Evolutionary conservation across 345 rosid species (phyloP).

Genomic region (Camelina neglecta): DNA sequence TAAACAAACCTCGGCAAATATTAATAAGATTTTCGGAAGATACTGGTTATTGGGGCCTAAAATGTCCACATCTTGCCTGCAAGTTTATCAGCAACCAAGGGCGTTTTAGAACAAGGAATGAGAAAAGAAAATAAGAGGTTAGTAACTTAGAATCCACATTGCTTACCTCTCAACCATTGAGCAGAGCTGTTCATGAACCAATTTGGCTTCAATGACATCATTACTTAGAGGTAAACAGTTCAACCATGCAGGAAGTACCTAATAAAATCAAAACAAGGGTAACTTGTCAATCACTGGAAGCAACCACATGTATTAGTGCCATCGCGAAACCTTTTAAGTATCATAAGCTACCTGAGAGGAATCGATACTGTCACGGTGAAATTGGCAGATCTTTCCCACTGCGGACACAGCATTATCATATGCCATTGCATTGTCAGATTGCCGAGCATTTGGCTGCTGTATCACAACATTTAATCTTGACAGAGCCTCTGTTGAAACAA

Average conservation of each 20-base stretch:
- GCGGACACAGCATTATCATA: conserved; percentile 99
- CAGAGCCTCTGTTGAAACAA: conserved; percentile 77
- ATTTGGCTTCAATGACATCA: conserved; percentile 96
- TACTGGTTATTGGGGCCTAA: conserved; percentile 88
- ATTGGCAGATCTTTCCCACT: conserved; percentile 93
- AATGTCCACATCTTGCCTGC: conserved; percentile 87
- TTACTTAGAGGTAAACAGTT: conserved; percentile 94
- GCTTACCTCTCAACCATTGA: conserved; percentile 91
- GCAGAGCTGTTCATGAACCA: conserved; percentile 96
- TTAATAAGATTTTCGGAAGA: conserved; percentile 85
- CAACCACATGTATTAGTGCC: neutral
- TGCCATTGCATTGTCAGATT: conserved; percentile 90
- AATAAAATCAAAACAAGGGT: neutral
- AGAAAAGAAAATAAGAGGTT: neutral
- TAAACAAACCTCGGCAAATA: conserved; percentile 87
- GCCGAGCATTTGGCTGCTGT: conserved; percentile 75
- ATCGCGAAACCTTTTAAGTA: neutral
- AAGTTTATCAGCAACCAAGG: conserved; percentile 21
- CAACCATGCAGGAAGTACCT: conserved; percentile 99
- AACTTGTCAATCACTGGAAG: conserved; percentile 9
- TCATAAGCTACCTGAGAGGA: conserved; percentile 72
- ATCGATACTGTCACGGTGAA: conserved; percentile 85
- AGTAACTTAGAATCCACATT: neutral
- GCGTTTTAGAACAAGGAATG: conserved; percentile 14
- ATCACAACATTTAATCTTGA: conserved; percentile 93